Evolutionary conservation across 2,329 filamentous ascomycete species (phyloP), one percentile per base, ranked within the genome.

Genomic region (Lecanicillium sp.): DNA sequence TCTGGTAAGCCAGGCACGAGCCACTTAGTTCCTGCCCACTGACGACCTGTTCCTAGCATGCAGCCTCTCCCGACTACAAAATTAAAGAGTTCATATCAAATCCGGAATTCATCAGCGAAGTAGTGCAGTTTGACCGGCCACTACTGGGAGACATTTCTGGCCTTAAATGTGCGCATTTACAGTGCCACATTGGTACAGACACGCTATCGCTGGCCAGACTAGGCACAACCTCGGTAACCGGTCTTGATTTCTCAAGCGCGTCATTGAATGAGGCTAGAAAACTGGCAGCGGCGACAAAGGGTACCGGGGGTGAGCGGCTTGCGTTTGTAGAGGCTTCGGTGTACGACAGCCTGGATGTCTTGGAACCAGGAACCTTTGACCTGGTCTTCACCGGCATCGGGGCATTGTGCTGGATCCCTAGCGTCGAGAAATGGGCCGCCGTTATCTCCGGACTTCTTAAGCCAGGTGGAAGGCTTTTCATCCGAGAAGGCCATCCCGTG

Each of bases 121-220:
- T 44, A 3, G 44, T 42, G 11, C 11, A 20, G 11, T 44, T 46
- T 22, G 41, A 46, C 33, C 12, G 29, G 5, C 41, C 41, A 4
- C 39, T 41, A 3, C 31, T 46, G 15, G 40, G 37, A n/a, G n/a
- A 37, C 29, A 17, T 46, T 4, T 19, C 37, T 6, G 41, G 39
- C n/a, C 37, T 44, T 20, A 18, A 42, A 28, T 41, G 36, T 30
- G 44, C 36, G 1, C 45, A 47, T 29, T 39, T 47, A 4, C 45
- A 46, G 36, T 46, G 45, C 41, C 45, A 47, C 39, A 46, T 46
- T 14, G 44, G 43, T n/a, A 47, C 43, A 13, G 45, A 47, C 28
- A 44, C 43, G 19, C 39, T 45, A n/a, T 42, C 43, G 19, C 35
- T 47, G 10, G 43, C 40, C 12, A 29, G 45, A 2, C 36, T 41